Evolutionary conservation across 306 rosid species (phyloP), one percentile per base, ranked within the genome.

Genomic region (Spatholobus suberectus): DNA sequence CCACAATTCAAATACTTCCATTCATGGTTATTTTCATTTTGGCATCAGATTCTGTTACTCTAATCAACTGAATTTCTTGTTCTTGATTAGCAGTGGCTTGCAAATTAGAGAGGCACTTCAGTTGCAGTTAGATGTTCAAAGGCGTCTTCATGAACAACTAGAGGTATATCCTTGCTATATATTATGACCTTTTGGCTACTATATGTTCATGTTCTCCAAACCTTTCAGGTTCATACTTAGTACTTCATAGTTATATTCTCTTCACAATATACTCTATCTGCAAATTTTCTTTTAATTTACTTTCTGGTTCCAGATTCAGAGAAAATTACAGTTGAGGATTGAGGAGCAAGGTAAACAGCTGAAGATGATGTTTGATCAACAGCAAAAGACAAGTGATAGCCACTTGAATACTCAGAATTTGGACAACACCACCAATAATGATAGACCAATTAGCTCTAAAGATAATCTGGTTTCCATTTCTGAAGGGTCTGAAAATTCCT

Each of bases 41-140:
- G 32, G 15, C 67, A 29, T 29, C 59, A 32, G 20, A 29, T 77
- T 23, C 18, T 49, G 27, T 73, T 24, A 21, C 59, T 23, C 59
- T 59, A 72, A 44, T 41, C 0, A 46, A 58, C 47, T 14, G 26
- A 27, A 29, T 75, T 18, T 29, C 63, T 8, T 75, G 49, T 57
- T 65, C 20, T 73, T 77, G 65, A 26, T 73, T 77, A 37, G 46
- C 85, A 95, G 98, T 76, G 96, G 97, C 75, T 58, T 85, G 72
- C 98, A 95, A 84, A 86, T 95, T 67, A 95, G 40, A 80, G 99
- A 95, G 87, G 93, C 99, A 40, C 89, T 93, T 85, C 99, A 93
- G 84, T 83, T 93, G 59, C 99, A 95, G 70, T 82, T 95, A 70
- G 98, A 95, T 78, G 99, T 90, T 69, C 99, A 95, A 85, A 87